Evolutionary conservation across 208 protist species (phyloP).

Genomic region (Vickermania ingenoplastis): DNA sequence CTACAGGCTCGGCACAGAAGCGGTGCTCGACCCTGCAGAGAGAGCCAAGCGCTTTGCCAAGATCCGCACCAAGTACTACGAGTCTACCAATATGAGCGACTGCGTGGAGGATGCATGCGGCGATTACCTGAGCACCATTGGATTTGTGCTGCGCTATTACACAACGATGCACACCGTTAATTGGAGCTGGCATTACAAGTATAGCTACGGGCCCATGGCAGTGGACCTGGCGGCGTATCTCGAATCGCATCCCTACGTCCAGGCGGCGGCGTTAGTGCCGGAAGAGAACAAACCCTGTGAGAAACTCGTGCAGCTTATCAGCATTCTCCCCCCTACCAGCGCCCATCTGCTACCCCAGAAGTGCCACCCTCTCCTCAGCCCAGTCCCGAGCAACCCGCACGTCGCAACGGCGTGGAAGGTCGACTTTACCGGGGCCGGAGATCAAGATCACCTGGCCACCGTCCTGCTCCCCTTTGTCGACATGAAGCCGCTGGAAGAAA

Average conservation of each 20-base stretch:
- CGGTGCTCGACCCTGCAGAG: slow-evolving; percentile 28
- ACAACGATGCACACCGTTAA: slow-evolving; percentile 31
- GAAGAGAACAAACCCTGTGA: slow-evolving; percentile 37
- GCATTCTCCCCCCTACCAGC: slow-evolving; percentile 65
- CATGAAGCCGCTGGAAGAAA: slow-evolving; percentile 27
- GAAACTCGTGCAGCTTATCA: slow-evolving; percentile 63
- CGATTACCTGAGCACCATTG: slow-evolving; percentile 62
- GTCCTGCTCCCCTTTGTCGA: slow-evolving; percentile 70
- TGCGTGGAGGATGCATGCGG: slow-evolving; percentile 40
- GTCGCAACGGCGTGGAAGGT: slow-evolving; percentile 34
- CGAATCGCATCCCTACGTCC: slow-evolving; percentile 8
- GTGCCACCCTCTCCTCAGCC: slow-evolving; percentile 24
- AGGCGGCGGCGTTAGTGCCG: slow-evolving; percentile 5
- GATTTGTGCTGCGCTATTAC: slow-evolving; percentile 85
- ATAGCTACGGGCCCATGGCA: slow-evolving; percentile 61
- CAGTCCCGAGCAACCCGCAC: slow-evolving; percentile 26
- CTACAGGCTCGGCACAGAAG: slow-evolving; percentile 20
- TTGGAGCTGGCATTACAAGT: slow-evolving; percentile 80
- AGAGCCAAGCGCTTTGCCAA: background rate
- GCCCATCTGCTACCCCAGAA: slow-evolving; percentile 32
- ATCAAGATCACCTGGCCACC: slow-evolving; percentile 54
- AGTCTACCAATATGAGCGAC: slow-evolving; percentile 27
- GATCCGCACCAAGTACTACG: slow-evolving; percentile 44
- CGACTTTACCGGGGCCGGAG: slow-evolving; percentile 47
- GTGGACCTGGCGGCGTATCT: slow-evolving; percentile 58